Evolutionary conservation across 2,329 filamentous ascomycete species (phyloP), one percentile per base, ranked within the genome.

Genomic region (Xylaria digitata): DNA sequence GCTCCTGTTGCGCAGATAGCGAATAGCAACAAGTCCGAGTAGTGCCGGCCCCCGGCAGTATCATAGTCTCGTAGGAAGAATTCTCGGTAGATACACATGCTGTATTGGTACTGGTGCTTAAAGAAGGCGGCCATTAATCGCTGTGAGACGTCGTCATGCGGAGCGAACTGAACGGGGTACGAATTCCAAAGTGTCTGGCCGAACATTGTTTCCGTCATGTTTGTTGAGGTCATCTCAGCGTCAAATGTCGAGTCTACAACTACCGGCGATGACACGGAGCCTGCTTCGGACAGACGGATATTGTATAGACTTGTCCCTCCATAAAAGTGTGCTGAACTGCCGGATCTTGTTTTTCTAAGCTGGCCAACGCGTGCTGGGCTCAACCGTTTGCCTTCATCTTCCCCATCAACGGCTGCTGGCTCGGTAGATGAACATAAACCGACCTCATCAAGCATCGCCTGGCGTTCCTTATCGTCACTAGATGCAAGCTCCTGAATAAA

Each of bases 51-150:
- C 1, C 73, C 77, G 0, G 82, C 82, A 2, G 79, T 75, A 67
- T 83, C 81, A 60, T 84, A 85, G 69, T 85, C 83, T 34, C 83
- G 75, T 9, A 85, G 72, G 65, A 85, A 85, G 66, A 81, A 84
- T 69, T 85, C 83, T 34, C 83, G 78, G 65, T 85, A 85, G 1
- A 85, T 76, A 63, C 82, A 80, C 82, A 85, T 84, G 69, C 82
- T 79, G 67, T 83, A 84, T 42, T 82, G 80, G 57, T 85, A 85
- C 23, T 83, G 79, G 43, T 81, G 75, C 60, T 80, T 78, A 72
- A 85, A 85, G 69, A 85, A 85, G 3, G 75, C 77, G 0, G 82
- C 80, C 82, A 85, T 84, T 54, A 84, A 76, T 19, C 75, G 73
- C 61, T 80, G 82, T 13, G 80, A 83, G 17, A 78, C 80, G 23